These are phyloP conservation scores for Skeletonema marinoi DNA, from an alignment of 108 stramenopile genomes.

Conservation along the genomic window DNA sequence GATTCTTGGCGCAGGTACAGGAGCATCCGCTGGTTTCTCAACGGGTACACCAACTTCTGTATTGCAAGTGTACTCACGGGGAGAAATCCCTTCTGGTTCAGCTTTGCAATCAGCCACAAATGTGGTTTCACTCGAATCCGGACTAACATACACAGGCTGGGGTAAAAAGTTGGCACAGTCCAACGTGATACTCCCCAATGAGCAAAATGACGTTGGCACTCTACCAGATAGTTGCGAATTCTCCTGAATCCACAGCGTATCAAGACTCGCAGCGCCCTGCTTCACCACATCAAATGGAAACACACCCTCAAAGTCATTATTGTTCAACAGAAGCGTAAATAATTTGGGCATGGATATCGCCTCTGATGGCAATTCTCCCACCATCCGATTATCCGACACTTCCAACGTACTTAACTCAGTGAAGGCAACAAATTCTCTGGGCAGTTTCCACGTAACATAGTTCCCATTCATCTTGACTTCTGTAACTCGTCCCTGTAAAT, in stretches of 20 bases:
- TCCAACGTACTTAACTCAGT: conserved; percentile 36
- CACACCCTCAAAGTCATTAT: conserved; percentile 31
- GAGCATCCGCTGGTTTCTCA: background rate
- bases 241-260: conserved; percentile 42
- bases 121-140: conserved; percentile 18
- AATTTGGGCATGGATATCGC: conserved; percentile 17
- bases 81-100: conserved; percentile 11
- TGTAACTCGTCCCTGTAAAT: conserved; percentile 22
- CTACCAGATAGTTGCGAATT: conserved; percentile 24
- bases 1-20: conserved; percentile 12
- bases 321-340: conserved; percentile 27
- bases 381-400: conserved; percentile 34
- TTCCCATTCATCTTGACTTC: conserved; percentile 27
- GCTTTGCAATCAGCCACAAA: conserved; percentile 27
- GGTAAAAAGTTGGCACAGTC: conserved; percentile 45
- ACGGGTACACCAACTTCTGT: conserved; percentile 10
- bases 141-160: conserved; percentile 18
- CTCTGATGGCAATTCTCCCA: conserved; percentile 12
- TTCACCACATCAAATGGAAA: conserved; percentile 37
- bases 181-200: conserved; percentile 33
- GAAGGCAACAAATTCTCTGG: conserved; percentile 21
- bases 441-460: conserved; percentile 21
- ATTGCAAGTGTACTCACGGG: conserved; percentile 42
- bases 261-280: conserved; percentile 7
- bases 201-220: conserved; percentile 32